Evolutionary conservation across 306 rosid species (phyloP).

Genomic region (Vigna angularis): DNA sequence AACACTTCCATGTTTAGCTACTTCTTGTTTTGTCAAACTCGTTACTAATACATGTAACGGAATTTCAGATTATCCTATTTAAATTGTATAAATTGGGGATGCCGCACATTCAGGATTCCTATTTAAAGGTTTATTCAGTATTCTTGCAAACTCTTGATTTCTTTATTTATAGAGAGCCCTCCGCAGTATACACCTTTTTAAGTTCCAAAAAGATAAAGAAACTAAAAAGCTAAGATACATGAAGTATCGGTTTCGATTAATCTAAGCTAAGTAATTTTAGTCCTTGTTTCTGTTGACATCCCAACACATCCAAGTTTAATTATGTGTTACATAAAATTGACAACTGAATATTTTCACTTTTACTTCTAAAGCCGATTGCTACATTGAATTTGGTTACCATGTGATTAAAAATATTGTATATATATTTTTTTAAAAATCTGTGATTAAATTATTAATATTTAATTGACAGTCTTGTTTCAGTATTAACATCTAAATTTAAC

Average conservation of each 20-base stretch:
- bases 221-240: not conserved
- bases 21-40: slow-evolving; percentile 38
- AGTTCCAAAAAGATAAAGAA: not conserved
- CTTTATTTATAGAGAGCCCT: not conserved
- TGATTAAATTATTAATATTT: too few relatives aligned
- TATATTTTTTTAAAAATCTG: too few relatives aligned
- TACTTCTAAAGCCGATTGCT: too few relatives aligned
- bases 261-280: not conserved
- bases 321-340: too few relatives aligned
- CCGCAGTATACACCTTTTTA: not conserved
- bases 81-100: slow-evolving; percentile 31
- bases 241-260: not conserved
- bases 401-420: too few relatives aligned
- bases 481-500: too few relatives aligned
- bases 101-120: slow-evolving; percentile 24
- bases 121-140: slow-evolving; percentile 26
- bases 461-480: too few relatives aligned
- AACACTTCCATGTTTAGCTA: slow-evolving; percentile 32
- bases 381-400: too few relatives aligned
- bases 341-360: too few relatives aligned
- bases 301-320: too few relatives aligned
- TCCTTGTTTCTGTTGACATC: too few relatives aligned
- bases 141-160: not conserved
- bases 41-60: slow-evolving; percentile 23
- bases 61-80: slow-evolving; percentile 27